phyloP scores from a whole-genome alignment of 2,329 filamentous ascomycete genomes.

The Cercospora sp. region DNA sequence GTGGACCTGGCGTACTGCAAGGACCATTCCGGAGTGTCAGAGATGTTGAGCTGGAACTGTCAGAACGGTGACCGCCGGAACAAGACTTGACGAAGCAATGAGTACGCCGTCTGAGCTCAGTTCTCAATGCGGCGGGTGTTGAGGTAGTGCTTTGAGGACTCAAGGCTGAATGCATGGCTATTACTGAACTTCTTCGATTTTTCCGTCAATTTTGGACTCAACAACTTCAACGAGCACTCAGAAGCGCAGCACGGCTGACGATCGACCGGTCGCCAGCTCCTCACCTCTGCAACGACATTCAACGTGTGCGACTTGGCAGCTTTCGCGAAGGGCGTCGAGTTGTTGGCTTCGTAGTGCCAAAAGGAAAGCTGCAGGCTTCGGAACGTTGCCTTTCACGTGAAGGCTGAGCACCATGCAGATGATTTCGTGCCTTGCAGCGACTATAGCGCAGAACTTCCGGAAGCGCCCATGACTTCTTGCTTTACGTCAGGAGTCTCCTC shows the following conservation, averaged over 20 bases:
- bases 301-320: not conserved
- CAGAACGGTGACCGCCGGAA: not conserved
- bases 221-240: not conserved
- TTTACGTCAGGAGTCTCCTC: not conserved
- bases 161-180: not conserved
- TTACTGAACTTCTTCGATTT: not conserved
- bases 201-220: not conserved
- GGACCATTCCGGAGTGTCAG: constrained; percentile 20
- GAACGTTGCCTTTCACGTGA: not conserved
- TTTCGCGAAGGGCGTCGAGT: not conserved
- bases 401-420: not conserved
- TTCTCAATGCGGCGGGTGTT: not conserved
- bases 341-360: not conserved
- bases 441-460: not conserved
- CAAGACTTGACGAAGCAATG: not conserved
- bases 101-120: not conserved
- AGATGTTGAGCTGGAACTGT: constrained; percentile 19
- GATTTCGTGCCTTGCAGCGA: not conserved
- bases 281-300: not conserved
- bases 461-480: not conserved
- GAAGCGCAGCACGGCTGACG: not conserved
- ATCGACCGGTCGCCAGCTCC: not conserved
- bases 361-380: not conserved
- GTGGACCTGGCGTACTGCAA: constrained; percentile 11
- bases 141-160: not conserved